Evolutionary conservation across 2,329 filamentous ascomycete genomes (phyloP), one percentile per base, ranked within the genome.

Genomic region (Septoria petroselini): DNA sequence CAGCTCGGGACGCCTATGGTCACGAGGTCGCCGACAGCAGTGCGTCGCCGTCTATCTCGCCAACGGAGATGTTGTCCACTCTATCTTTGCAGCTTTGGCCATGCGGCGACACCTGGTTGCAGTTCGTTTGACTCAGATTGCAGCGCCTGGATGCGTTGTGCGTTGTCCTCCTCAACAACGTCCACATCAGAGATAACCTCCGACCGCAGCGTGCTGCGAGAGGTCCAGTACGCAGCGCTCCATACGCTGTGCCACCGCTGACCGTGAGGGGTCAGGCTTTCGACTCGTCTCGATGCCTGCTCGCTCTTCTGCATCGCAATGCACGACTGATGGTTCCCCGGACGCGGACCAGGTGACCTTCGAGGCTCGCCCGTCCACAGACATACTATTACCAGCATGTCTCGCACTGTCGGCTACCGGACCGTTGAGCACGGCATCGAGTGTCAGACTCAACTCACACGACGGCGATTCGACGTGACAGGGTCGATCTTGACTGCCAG

Each of bases 161-260:
- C 57, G 53, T 48, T 57, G 58, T 53, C 55, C 53, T 38, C 42
- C 43, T 33, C 35, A 38, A 38, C 35, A 19, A 19, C 34, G 25
- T 47, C 50, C 41, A 49, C 40, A 41, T 25, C 15, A 55, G 55
- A 54, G 48, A 47, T 38, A 21, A 34, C 41, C 29, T 25, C 9
- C 25, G 25, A 18, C 54, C 56, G 59, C 59, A 62, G 58, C 57
- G 55, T 47, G 57, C 58, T 54, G 54, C 39, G 48, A 53, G 52
- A 50, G 43, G 48, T 53, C 39, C 42, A 34, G 38, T 19, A 43
- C 40, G 39, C 42, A 27, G 33, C 42, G 35, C 42, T 29, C 15
- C 25, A 25, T 46, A 41, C 41, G 43, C 40, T 41, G 56, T 59
- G 25, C 48, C 14, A 61, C 57, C 42, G 37, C 41, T 48, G 54